These are phyloP conservation scores for Cladobotryum protrusum DNA, from an alignment of 2,329 filamentous ascomycete species.

Conservation along the genomic window DNA sequence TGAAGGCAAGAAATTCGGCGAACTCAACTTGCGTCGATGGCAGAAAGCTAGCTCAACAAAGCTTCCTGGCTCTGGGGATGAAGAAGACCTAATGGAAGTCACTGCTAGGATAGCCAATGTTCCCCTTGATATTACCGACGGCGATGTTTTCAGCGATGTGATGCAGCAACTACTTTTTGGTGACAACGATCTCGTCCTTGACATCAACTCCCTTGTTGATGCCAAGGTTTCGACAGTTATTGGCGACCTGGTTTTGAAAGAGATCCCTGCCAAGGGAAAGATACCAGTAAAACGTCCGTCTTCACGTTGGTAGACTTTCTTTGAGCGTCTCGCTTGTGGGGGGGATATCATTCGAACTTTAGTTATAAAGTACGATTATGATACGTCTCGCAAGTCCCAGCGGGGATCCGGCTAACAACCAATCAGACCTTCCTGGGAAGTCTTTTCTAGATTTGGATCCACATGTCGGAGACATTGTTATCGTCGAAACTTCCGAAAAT, in stretches of 20 bases:
- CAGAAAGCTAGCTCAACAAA: slow-evolving; percentile 76
- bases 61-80: slow-evolving; percentile 46
- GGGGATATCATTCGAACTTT: slow-evolving; percentile 18
- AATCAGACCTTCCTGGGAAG: slow-evolving; percentile 52
- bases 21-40: slow-evolving; percentile 75
- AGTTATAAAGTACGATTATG: slow-evolving; percentile 10
- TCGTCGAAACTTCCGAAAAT: slow-evolving; percentile 65
- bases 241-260: slow-evolving; percentile 72
- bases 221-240: slow-evolving; percentile 76
- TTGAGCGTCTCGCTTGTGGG: slow-evolving; percentile 18
- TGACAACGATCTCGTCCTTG: slow-evolving; percentile 59
- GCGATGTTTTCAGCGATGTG: slow-evolving; percentile 71
- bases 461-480: slow-evolving; percentile 62
- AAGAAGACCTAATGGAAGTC: slow-evolving; percentile 62
- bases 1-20: slow-evolving; percentile 68
- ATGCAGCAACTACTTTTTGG: slow-evolving; percentile 77
- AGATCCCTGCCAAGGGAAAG: slow-evolving; percentile 77
- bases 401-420: slow-evolving; percentile 27
- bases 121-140: slow-evolving; percentile 75
- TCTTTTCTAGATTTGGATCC: slow-evolving; percentile 47
- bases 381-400: slow-evolving; percentile 16
- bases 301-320: slow-evolving; percentile 39
- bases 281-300: slow-evolving; percentile 93
- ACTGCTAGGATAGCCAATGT: slow-evolving; percentile 70
- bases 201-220: slow-evolving; percentile 74